These are phyloP conservation scores for Colletotrichum sp. DNA, from an alignment of 2,329 filamentous ascomycete species.

Conservation along the genomic window DNA sequence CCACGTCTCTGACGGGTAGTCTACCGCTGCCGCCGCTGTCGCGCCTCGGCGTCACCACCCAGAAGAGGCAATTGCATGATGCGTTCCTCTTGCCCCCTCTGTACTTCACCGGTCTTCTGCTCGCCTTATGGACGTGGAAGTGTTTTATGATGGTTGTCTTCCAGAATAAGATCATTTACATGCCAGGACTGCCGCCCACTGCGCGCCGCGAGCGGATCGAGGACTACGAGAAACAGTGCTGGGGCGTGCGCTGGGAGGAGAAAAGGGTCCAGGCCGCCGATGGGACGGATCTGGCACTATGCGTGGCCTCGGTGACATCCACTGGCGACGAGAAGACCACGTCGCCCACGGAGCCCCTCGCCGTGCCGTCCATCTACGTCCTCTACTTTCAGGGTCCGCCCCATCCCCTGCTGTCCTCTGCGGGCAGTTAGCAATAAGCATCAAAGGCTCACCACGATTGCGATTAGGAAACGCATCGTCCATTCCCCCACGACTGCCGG, in stretches of 20 bases:
- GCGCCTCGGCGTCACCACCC: conserved; percentile 20
- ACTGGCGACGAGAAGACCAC: conserved; percentile 16
- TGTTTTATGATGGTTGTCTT: conserved; percentile 78
- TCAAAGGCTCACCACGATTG: conserved; percentile 8
- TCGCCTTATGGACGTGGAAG: conserved; percentile 69
- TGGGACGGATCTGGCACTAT: conserved; percentile 68
- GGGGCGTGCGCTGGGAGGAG: conserved; percentile 71
- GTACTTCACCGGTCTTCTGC: conserved; percentile 69
- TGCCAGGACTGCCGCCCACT: conserved; percentile 76
- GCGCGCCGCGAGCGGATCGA: conserved; percentile 69
- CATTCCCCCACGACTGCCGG: conserved; percentile 60
- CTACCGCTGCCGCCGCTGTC: conserved; percentile 1
- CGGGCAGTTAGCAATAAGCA: background rate
- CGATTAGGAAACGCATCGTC: conserved; percentile 63
- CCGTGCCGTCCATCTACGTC: conserved; percentile 51
- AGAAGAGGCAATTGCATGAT: conserved; percentile 36
- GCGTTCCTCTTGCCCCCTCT: conserved; percentile 66
- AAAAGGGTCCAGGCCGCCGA: conserved; percentile 65
- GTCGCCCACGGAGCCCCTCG: background rate
- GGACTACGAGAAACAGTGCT: conserved; percentile 65
- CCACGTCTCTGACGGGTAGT: conserved; percentile 4
- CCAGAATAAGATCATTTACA: conserved; percentile 85
- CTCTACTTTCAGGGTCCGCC: conserved; percentile 60
- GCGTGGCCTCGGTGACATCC: conserved; percentile 50
- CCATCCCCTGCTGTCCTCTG: conserved; percentile 5